phyloP scores from a whole-genome alignment of 2,329 filamentous ascomycete genomes.

The Colletotrichum endophyticum region DNA sequence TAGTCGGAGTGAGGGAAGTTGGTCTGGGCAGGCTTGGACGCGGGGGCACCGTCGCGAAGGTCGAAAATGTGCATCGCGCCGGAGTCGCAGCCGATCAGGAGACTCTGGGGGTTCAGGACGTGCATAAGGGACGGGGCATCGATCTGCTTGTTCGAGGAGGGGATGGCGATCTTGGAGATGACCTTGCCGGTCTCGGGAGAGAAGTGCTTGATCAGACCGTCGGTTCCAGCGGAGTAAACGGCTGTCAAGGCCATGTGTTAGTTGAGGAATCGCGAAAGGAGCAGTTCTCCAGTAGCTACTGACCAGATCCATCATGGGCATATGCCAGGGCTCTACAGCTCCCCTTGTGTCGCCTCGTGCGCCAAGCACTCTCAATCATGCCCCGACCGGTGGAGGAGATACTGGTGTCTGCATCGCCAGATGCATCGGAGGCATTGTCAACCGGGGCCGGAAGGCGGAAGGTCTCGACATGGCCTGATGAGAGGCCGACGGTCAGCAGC shows the following conservation, averaged over 20 bases:
- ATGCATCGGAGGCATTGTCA: conserved; percentile 54
- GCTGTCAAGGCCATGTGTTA: conserved; percentile 36
- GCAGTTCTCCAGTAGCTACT: conserved; percentile 40
- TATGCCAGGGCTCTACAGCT: conserved; percentile 87
- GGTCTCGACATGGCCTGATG: conserved; percentile 84
- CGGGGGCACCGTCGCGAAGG: conserved; percentile 67
- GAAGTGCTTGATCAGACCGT: conserved; percentile 63
- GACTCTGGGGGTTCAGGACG: conserved; percentile 82
- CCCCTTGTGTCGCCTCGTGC: conserved; percentile 88
- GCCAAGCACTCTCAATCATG: conserved; percentile 83
- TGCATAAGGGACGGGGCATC: conserved; percentile 85
- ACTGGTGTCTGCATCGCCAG: conserved; percentile 53
- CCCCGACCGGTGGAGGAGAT: conserved; percentile 68
- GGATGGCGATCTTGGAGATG: conserved; percentile 81
- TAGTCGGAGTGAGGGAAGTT: conserved; percentile 92
- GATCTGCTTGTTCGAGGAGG: conserved; percentile 54
- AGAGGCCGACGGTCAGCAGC: conserved; percentile 84
- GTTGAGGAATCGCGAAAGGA: not conserved
- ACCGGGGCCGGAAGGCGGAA: conserved; percentile 71
- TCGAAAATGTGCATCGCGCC: conserved; percentile 89
- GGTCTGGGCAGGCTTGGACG: conserved; percentile 74
- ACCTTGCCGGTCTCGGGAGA: conserved; percentile 69
- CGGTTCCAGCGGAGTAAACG: conserved; percentile 69
- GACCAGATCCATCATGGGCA: conserved; percentile 75
- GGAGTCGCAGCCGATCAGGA: conserved; percentile 90